Conservation (phyloP, 208 protist genomes). For the Acanthamoeba triangularis region DNA sequence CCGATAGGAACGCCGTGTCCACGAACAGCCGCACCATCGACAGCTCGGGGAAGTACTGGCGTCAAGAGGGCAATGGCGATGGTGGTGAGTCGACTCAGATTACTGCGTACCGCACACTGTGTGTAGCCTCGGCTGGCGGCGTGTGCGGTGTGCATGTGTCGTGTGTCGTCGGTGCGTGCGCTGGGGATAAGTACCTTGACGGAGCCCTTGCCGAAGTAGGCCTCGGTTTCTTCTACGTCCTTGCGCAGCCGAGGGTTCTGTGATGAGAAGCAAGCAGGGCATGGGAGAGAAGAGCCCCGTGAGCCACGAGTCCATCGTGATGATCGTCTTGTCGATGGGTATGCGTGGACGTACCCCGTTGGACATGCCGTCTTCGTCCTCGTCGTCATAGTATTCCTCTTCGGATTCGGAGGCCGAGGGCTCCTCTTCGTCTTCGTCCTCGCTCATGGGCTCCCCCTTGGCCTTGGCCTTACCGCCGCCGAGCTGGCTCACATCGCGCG, state of each 20-base stretch:
- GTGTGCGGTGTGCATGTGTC: too few species aligned
- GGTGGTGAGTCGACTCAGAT: not conserved
- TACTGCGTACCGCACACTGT: not conserved
- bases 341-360: not conserved
- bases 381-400: slow-evolving; percentile 57
- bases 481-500: slow-evolving; percentile 9
- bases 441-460: slow-evolving; percentile 21
- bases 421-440: slow-evolving; percentile 52
- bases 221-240: slow-evolving; percentile 53
- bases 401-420: slow-evolving; percentile 41
- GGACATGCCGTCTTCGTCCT: slow-evolving; percentile 36
- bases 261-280: not conserved
- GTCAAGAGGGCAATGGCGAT: not conserved
- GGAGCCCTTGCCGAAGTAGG: slow-evolving; percentile 43
- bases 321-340: too few species aligned
- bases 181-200: not conserved
- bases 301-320: too few species aligned
- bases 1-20: slow-evolving; percentile 4
- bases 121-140: too few species aligned
- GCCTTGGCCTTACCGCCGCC: not conserved
- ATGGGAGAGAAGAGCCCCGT: not conserved
- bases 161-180: not conserved
- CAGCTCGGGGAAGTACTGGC: slow-evolving; percentile 70
- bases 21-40: slow-evolving; percentile 71
- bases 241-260: slow-evolving; percentile 41